A percentile compares a stretch with the other conserved stretches of the same genome.
Conservation (phyloP, 202 grass and related monocot genomes). For the Tripidium arundinaceum region DNA sequence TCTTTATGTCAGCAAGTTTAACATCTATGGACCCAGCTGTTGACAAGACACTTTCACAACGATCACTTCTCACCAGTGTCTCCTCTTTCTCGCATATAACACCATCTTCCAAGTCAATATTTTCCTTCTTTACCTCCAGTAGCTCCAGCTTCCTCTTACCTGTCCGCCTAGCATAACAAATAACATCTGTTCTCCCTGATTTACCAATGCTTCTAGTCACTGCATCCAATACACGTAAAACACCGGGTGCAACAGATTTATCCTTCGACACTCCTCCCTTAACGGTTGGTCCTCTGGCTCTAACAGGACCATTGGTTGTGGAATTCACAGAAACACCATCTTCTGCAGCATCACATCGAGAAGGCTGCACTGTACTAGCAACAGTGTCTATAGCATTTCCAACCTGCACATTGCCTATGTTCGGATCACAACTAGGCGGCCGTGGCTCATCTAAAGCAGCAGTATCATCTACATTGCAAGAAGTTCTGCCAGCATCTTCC, state of each 20-base stretch:
- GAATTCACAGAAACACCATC: not conserved
- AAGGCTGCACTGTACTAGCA: not conserved
- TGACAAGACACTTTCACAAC: slow-evolving; percentile 40
- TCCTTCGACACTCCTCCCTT: slow-evolving; percentile 1
- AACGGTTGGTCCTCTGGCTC: not conserved
- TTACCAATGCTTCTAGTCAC: slow-evolving; percentile 48
- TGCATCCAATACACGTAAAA: slow-evolving; percentile 24
- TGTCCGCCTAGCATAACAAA: slow-evolving; percentile 68
- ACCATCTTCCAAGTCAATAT: slow-evolving; percentile 26
- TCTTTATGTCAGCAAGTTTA: slow-evolving; percentile 43
- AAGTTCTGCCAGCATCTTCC: slow-evolving; percentile 3
- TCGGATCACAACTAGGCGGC: not conserved
- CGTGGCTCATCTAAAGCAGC: slow-evolving; percentile 13
- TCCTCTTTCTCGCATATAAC: slow-evolving; percentile 14
- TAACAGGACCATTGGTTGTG: slow-evolving; percentile 11
- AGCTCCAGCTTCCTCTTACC: slow-evolving; percentile 53
- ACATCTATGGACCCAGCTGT: slow-evolving; percentile 29
- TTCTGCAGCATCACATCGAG: not conserved
- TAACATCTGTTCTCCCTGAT: slow-evolving; percentile 53
- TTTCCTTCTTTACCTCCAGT: slow-evolving; percentile 27
- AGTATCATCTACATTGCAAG: slow-evolving; percentile 14
- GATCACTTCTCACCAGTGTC: slow-evolving; percentile 22
- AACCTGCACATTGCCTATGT: not conserved
- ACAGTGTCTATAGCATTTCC: slow-evolving; percentile 23
- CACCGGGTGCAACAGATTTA: slow-evolving; percentile 29